Evolutionary conservation across 768 basidiomycete species (phyloP).

Genomic region (Suillus alpinus): DNA sequence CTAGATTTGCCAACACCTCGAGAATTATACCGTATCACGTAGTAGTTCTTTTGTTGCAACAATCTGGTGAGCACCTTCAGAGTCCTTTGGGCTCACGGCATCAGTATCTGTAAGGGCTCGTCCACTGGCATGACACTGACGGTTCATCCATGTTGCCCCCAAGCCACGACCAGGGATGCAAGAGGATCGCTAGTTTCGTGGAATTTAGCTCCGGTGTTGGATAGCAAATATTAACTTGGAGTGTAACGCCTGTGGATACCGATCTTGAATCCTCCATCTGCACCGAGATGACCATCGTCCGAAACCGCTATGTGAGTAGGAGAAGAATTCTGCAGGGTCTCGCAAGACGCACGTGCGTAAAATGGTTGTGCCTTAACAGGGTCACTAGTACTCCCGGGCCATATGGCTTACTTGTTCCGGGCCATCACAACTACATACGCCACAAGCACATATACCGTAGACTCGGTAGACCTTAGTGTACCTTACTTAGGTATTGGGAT

Average conservation of each 20-base stretch:
- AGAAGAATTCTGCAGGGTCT: neutral
- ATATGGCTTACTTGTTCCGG: too few species aligned
- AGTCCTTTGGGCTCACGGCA: slow-evolving; percentile 10
- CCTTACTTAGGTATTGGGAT: too few species aligned
- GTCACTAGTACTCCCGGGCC: too few species aligned
- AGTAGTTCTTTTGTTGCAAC: slow-evolving; percentile 46
- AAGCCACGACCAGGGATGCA: slow-evolving; percentile 86
- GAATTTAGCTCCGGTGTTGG: slow-evolving; percentile 19
- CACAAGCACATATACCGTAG: too few species aligned
- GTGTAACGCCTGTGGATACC: slow-evolving; percentile 39
- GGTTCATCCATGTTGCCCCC: slow-evolving; percentile 76
- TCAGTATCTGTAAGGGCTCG: neutral
- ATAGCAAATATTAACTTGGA: slow-evolving; percentile 39
- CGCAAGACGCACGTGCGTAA: too few species aligned
- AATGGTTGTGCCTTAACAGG: too few species aligned
- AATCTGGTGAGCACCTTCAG: slow-evolving; percentile 45
- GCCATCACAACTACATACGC: too few species aligned
- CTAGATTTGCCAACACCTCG: slow-evolving; percentile 74
- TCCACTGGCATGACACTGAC: slow-evolving; percentile 41
- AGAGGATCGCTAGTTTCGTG: slow-evolving; percentile 60
- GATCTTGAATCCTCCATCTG: slow-evolving; percentile 8
- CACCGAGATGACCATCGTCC: neutral
- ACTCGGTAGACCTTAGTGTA: too few species aligned
- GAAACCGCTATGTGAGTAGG: neutral
- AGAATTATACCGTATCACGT: slow-evolving; percentile 72